These are phyloP conservation scores for Blastocladiella britannica DNA, from an alignment of 192 early-diverging fungal genomes.

Conservation along the genomic window DNA sequence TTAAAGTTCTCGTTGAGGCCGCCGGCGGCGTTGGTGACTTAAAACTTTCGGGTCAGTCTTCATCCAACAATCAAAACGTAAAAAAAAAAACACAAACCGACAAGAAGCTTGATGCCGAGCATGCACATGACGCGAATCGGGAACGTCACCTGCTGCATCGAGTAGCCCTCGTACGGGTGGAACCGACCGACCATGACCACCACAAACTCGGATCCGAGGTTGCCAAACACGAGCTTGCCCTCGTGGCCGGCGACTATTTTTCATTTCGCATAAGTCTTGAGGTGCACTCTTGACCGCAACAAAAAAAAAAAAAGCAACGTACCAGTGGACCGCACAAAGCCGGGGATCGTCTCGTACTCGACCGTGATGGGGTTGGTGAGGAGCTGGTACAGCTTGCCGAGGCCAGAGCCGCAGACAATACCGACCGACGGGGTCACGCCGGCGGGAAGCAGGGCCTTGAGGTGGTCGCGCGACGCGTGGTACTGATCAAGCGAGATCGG, in stretches of 20 bases:
- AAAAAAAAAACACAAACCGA: slow-evolving; percentile 17
- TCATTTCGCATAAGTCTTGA: neutral
- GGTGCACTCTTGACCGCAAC: neutral
- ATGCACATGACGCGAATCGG: slow-evolving; percentile 71
- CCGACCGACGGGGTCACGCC: slow-evolving; percentile 35
- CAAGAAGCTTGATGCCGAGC: slow-evolving; percentile 51
- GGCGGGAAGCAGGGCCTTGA: slow-evolving; percentile 17
- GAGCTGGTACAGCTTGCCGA: slow-evolving; percentile 55
- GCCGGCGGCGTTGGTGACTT: slow-evolving; percentile 70
- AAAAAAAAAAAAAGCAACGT: neutral
- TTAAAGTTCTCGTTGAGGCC: slow-evolving; percentile 50
- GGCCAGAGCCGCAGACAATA: slow-evolving; percentile 64
- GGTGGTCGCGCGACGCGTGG: slow-evolving; percentile 19
- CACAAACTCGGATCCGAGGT: slow-evolving; percentile 41
- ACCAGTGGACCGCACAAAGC: slow-evolving; percentile 60
- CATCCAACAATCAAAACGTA: neutral
- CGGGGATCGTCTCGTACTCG: slow-evolving; percentile 58
- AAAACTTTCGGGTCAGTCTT: no score
- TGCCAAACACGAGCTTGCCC: slow-evolving; percentile 69
- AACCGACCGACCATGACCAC: slow-evolving; percentile 78
- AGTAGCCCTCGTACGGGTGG: slow-evolving; percentile 80
- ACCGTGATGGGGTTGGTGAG: slow-evolving; percentile 43
- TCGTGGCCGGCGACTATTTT: slow-evolving; percentile 41
- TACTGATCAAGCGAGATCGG: slow-evolving; percentile 14
- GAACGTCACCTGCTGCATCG: slow-evolving; percentile 52